Conservation (phyloP, 2,329 filamentous ascomycete species). For the Drechslerella coelobrocha region DNA sequence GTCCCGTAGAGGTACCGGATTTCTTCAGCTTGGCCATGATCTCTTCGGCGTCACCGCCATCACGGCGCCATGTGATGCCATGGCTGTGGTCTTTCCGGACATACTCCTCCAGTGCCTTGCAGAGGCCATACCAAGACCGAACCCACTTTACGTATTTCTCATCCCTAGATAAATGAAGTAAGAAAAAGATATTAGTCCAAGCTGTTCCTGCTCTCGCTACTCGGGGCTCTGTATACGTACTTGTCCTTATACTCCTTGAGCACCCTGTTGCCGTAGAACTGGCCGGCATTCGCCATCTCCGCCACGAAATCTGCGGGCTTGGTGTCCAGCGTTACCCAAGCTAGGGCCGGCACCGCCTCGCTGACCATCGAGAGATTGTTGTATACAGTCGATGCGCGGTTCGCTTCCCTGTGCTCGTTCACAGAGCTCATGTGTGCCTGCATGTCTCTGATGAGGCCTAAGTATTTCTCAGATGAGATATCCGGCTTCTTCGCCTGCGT, state of each 20-base stretch:
- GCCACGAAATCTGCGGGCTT: slow-evolving; percentile 86
- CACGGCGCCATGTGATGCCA: slow-evolving; percentile 85
- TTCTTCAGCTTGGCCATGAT: slow-evolving; percentile 67
- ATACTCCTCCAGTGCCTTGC: slow-evolving; percentile 81
- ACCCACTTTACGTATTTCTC: slow-evolving; percentile 84
- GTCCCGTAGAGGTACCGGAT: slow-evolving; percentile 57
- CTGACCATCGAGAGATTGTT: slow-evolving; percentile 85
- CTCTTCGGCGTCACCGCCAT: slow-evolving; percentile 75
- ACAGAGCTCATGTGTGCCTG: slow-evolving; percentile 82
- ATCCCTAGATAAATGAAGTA: slow-evolving; percentile 65
- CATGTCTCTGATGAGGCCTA: slow-evolving; percentile 83
- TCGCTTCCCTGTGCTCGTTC: slow-evolving; percentile 79
- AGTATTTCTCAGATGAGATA: slow-evolving; percentile 70
- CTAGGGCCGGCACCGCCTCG: slow-evolving; percentile 86
- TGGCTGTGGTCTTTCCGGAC: slow-evolving; percentile 80
- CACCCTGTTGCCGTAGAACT: slow-evolving; percentile 94
- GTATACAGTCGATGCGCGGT: slow-evolving; percentile 75
- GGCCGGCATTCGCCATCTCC: slow-evolving; percentile 80
- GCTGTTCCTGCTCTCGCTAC: too few species aligned
- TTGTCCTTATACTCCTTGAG: slow-evolving; percentile 88
- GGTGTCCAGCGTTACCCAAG: slow-evolving; percentile 84
- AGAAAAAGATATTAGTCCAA: not conserved
- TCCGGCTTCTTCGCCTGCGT: slow-evolving; percentile 94
- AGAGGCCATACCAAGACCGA: slow-evolving; percentile 88
- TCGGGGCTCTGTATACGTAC: slow-evolving; percentile 59